Evolutionary conservation across 805 yeast genomes (phyloP).

Genomic region (Myxozyma geophila): DNA sequence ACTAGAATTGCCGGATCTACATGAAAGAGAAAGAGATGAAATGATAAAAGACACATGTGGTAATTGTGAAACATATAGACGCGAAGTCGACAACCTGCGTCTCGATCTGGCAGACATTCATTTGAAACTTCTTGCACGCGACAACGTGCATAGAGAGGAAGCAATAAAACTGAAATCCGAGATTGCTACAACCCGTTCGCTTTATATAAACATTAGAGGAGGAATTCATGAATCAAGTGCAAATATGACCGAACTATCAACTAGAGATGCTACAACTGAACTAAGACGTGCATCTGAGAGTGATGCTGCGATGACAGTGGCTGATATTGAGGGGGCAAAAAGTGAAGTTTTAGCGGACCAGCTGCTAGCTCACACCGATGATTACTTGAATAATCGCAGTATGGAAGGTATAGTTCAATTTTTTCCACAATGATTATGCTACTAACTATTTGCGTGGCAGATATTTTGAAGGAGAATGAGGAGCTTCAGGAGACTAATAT

Average conservation of each 20-base stretch:
- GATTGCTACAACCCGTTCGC: neutral
- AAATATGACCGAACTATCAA: no score
- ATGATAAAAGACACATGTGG: neutral
- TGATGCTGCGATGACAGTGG: no score
- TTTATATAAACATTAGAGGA: slow-evolving; percentile 5
- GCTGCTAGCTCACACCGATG: no score
- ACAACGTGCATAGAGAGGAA: slow-evolving; percentile 1
- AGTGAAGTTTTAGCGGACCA: slow-evolving; percentile 19
- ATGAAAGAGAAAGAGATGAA: neutral
- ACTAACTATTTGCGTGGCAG: neutral
- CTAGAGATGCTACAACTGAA: no score
- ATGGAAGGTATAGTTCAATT: neutral
- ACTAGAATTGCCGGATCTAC: neutral
- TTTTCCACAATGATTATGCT: neutral
- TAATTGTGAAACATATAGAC: slow-evolving; percentile 3
- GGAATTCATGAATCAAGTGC: slow-evolving; percentile 2
- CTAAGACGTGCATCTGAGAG: no score
- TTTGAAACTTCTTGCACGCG: slow-evolving; percentile 4
- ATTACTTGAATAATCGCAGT: neutral
- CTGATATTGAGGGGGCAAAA: no score
- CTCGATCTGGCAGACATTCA: slow-evolving; percentile 25
- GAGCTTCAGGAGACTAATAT: slow-evolving; percentile 22
- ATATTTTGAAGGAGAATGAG: slow-evolving; percentile 17
- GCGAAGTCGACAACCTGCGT: slow-evolving; percentile 29
- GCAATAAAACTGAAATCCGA: slow-evolving; percentile 3